These are phyloP conservation scores for Curvularia spicifera DNA, from an alignment of 2,329 filamentous ascomycete genomes.

Conservation along the genomic window DNA sequence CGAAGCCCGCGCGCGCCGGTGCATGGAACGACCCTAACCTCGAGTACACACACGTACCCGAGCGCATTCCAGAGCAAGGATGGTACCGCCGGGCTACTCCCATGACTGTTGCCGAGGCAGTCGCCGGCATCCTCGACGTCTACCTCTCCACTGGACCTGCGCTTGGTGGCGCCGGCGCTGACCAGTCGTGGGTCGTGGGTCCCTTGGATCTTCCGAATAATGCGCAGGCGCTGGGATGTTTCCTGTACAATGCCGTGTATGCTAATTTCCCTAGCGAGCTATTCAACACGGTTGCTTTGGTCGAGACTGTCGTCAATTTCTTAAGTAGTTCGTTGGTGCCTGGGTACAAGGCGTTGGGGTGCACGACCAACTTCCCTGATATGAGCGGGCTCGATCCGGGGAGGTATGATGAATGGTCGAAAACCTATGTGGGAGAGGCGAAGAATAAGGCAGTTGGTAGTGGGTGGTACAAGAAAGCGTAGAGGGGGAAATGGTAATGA, in stretches of 20 bases:
- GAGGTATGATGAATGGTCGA: slow-evolving; percentile 16
- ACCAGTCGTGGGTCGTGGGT: slow-evolving; percentile 23
- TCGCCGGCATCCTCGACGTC: slow-evolving; percentile 27
- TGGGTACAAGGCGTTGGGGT: slow-evolving; percentile 25
- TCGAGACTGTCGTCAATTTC: slow-evolving; percentile 17
- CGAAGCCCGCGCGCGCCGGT: slow-evolving; percentile 16
- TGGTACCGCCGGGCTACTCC: slow-evolving; percentile 32
- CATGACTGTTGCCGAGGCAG: slow-evolving; percentile 28
- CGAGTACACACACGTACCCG: slow-evolving; percentile 28
- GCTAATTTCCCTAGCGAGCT: slow-evolving; percentile 28
- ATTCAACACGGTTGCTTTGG: slow-evolving; percentile 19
- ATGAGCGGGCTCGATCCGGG: slow-evolving; percentile 7
- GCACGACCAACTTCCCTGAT: slow-evolving; percentile 21
- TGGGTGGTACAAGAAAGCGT: slow-evolving; percentile 23
- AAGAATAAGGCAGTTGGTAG: slow-evolving; percentile 25
- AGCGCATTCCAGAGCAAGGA: slow-evolving; percentile 27
- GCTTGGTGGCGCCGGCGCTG: slow-evolving; percentile 24
- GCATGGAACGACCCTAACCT: slow-evolving; percentile 22
- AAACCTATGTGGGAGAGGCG: slow-evolving; percentile 22
- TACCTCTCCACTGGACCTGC: slow-evolving; percentile 24
- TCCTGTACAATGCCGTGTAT: slow-evolving; percentile 29
- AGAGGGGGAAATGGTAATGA: neutral
- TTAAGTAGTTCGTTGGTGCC: slow-evolving; percentile 19
- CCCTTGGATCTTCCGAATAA: slow-evolving; percentile 22
- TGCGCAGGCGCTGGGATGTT: slow-evolving; percentile 24